phyloP scores from a whole-genome alignment of 495 filamentous ascomycete species.

The Friedmanniomyces simplex region DNA sequence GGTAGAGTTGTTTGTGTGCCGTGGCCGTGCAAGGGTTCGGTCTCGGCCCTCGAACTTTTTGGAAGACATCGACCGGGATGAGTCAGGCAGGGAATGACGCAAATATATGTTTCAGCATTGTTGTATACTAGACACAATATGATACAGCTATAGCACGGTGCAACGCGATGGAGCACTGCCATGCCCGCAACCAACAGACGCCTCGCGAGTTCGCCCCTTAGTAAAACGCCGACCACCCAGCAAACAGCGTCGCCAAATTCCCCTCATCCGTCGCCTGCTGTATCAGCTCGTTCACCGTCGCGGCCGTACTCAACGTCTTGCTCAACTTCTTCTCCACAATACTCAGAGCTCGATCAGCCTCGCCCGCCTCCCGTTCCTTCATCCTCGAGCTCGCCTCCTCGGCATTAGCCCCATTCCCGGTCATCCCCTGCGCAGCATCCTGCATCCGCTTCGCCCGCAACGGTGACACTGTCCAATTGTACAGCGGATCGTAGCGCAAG shows the following conservation, averaged over 20 bases:
- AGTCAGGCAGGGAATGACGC: not conserved
- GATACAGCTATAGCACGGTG: not conserved
- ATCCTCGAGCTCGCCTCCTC: slow-evolving; percentile 34
- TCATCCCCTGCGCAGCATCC: slow-evolving; percentile 48
- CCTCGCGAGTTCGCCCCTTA: not conserved
- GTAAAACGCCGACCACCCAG: slow-evolving; percentile 16
- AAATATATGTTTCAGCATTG: too few relatives aligned
- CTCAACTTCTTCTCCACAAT: slow-evolving; percentile 91
- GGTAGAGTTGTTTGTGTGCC: too few relatives aligned
- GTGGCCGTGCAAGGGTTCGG: too few relatives aligned
- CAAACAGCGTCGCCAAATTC: slow-evolving; percentile 83
- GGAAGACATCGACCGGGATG: not conserved
- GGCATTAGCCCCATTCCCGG: slow-evolving; percentile 26
- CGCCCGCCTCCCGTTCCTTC: slow-evolving; percentile 58
- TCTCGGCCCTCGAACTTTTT: too few relatives aligned
- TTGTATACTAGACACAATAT: too few relatives aligned
- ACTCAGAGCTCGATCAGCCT: slow-evolving; percentile 82
- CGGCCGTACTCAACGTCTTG: slow-evolving; percentile 84
- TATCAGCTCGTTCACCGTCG: slow-evolving; percentile 93
- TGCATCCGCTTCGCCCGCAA: slow-evolving; percentile 70
- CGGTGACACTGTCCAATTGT: slow-evolving; percentile 91
- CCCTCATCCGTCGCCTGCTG: slow-evolving; percentile 88
- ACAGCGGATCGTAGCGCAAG: slow-evolving; percentile 88
- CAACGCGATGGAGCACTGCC: not conserved
- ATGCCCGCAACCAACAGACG: not conserved